Evolutionary conservation across 108 stramenopile species (phyloP).

Genomic region (Conticribra weissflogii): DNA sequence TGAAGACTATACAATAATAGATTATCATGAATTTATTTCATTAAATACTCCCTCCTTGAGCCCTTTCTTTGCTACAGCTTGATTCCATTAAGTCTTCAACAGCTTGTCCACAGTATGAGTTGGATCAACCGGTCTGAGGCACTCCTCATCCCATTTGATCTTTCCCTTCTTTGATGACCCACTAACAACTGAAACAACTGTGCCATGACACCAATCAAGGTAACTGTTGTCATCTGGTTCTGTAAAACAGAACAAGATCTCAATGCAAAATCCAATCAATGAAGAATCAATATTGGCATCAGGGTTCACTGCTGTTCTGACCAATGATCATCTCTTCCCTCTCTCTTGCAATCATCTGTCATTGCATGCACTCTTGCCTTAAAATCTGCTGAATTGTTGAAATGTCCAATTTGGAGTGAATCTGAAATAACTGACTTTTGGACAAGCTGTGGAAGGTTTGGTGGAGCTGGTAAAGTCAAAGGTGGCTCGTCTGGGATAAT

Average conservation of each 20-base stretch:
- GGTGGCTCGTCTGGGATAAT: too few species aligned
- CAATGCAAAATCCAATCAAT: slow-evolving; percentile 6
- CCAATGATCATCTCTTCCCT: not conserved
- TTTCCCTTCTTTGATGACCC: slow-evolving; percentile 6
- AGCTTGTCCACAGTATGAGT: not conserved
- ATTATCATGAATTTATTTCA: too few species aligned
- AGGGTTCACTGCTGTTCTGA: too few species aligned
- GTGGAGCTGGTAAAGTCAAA: too few species aligned
- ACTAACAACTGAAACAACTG: slow-evolving; percentile 6
- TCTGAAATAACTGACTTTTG: too few species aligned
- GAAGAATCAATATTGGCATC: slow-evolving; percentile 2
- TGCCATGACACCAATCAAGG: slow-evolving; percentile 11
- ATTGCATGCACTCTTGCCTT: too few species aligned
- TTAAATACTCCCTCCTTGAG: not conserved
- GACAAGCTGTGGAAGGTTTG: too few species aligned
- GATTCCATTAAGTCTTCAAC: slow-evolving; percentile 8
- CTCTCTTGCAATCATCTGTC: not conserved
- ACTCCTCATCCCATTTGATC: slow-evolving; percentile 13
- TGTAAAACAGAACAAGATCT: slow-evolving; percentile 6
- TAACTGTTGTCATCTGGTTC: not conserved
- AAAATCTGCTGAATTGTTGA: too few species aligned
- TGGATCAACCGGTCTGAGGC: slow-evolving; percentile 8
- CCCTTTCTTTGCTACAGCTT: not conserved
- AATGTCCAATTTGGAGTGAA: too few species aligned
- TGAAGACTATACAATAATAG: not conserved